phyloP scores from a whole-genome alignment of 345 rosid species.

The Sonneratia caseolaris region DNA sequence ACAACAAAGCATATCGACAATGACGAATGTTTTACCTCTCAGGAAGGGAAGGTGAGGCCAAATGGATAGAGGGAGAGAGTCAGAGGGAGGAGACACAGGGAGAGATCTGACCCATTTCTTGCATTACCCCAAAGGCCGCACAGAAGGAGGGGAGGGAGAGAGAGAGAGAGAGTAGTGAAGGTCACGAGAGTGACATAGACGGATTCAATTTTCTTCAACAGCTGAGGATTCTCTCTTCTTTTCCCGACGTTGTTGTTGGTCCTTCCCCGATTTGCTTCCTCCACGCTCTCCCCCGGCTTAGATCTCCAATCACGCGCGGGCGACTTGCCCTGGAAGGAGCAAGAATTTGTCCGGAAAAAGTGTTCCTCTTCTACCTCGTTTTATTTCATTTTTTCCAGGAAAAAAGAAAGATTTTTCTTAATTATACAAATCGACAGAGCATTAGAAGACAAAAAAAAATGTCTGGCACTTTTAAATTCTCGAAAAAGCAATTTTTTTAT shows the following conservation, averaged over 20 bases:
- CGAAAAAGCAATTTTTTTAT: too few relatives aligned
- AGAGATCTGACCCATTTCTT: neutral
- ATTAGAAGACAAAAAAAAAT: too few relatives aligned
- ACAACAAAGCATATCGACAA: neutral
- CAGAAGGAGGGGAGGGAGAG: slow-evolving; percentile 3
- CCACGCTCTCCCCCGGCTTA: neutral
- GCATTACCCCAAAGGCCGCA: neutral
- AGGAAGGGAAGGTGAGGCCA: neutral
- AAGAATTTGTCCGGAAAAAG: neutral
- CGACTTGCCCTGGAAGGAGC: neutral
- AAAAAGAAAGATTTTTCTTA: too few relatives aligned
- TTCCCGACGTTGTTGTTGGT: neutral
- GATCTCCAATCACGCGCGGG: neutral
- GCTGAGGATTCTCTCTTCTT: neutral
- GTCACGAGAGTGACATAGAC: slow-evolving; percentile 27
- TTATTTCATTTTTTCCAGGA: too few relatives aligned
- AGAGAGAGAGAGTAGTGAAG: slow-evolving; percentile 8
- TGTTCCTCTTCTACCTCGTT: neutral
- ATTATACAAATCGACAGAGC: too few relatives aligned
- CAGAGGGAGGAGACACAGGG: neutral
- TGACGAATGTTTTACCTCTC: neutral
- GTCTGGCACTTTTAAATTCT: too few relatives aligned
- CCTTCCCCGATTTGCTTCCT: neutral
- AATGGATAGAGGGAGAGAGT: neutral
- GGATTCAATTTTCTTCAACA: neutral